Base-by-base conservation (phyloP, 768 basidiomycete genomes). In the Suillus placidus region DNA sequence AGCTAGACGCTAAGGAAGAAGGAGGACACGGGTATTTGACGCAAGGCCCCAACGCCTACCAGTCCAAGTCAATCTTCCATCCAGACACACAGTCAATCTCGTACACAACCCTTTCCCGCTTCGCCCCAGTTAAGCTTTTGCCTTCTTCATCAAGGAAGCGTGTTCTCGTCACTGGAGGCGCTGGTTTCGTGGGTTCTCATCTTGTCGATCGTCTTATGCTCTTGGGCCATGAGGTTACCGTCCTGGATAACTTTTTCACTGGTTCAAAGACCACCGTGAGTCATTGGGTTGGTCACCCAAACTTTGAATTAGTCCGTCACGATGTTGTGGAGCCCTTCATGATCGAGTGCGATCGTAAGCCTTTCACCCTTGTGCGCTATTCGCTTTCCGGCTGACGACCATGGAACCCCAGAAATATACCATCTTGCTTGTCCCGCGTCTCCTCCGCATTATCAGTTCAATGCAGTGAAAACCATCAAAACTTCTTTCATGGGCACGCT, bases 101-200 rank as follows among this genome's bases (percentile, higher is more conserved):
- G 51, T 98, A 96, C 80, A 93, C 94, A 56, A 94, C 95, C 32
- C 86, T 97, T 64, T 88, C 92, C 62, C 90, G 93, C 52, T 99
- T 95, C 78, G 93, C 95, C 12, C 94, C 97, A 4, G 96, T 99
- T 66, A 93, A 87, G 72, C 87, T 95, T 57, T 87, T 99, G 56
- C 78, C 93, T 12, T 87, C 92, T 26, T 82, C 88, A 2, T 77
- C 81, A 67, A 88, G 94, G 72, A 97, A 97, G 80, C 91, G 97
- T 66, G 81, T 99, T 71, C 87, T 99, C 47, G 91, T 98, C 71
- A 99, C 97, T 26, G 97, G 97, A 65, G 97, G 97, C 49, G 97
- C 97, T 43, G 97, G 97, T n/a, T 99, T 99, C 77, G 97, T 99
- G 66, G 97, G 97, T 18, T 97, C 95, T 38, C 97, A 99, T 80